phyloP scores from a whole-genome alignment of 768 basidiomycete genomes.

The Russula vinacea region DNA sequence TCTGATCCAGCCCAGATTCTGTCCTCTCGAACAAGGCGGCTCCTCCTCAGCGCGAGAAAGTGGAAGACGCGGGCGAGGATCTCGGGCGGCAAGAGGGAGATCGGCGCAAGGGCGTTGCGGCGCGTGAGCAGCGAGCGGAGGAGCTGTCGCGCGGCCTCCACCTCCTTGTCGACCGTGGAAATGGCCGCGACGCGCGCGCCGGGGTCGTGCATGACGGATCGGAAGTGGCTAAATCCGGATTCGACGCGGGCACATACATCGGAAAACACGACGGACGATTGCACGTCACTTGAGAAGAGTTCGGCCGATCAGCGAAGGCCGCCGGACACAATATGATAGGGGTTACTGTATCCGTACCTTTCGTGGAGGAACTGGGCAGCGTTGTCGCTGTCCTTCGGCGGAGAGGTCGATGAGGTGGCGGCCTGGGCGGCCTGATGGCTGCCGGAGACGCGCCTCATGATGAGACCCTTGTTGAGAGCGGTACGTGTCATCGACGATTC shows the following conservation, averaged over 20 bases:
- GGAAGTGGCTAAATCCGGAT: not conserved
- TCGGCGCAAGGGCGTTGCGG: constrained; percentile 13
- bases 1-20: not conserved
- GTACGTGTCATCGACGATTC: not conserved
- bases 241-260: not conserved
- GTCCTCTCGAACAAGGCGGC: no score
- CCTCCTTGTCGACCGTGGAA: constrained; percentile 1
- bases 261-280: not conserved
- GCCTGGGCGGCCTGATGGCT: not conserved
- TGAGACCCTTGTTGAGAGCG: constrained; percentile 6
- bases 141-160: not conserved
- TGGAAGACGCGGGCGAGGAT: constrained; percentile 21
- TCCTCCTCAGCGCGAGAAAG: not conserved
- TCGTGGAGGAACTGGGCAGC: not conserved
- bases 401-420: not conserved
- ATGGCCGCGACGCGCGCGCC: not conserved
- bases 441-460: constrained; percentile 2
- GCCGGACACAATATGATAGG: no score
- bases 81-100: constrained; percentile 22
- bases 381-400: not conserved
- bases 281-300: not conserved
- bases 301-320: not conserved
- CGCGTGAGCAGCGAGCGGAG: constrained; percentile 1
- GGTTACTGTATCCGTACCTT: no score
- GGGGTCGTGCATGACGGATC: not conserved